These are phyloP conservation scores for Corynascus novoguineensis DNA, from an alignment of 495 filamentous ascomycete genomes.

Conservation along the genomic window DNA sequence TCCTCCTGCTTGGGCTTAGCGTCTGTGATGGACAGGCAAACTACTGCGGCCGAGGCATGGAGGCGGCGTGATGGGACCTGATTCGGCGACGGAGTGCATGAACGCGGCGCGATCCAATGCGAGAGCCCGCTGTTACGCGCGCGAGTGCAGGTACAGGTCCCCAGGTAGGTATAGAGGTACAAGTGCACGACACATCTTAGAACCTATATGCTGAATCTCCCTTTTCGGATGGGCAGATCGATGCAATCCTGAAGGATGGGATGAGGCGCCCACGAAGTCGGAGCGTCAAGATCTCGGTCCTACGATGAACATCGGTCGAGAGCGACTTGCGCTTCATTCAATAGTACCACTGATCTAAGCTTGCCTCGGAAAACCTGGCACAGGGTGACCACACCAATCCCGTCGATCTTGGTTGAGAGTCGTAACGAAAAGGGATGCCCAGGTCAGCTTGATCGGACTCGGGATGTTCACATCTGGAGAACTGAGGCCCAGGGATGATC, in stretches of 20 bases:
- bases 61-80: constrained; percentile 14
- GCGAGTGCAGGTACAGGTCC: too few species aligned
- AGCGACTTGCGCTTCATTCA: too few species aligned
- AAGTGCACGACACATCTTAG: too few species aligned
- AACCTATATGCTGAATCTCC: too few species aligned
- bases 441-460: neutral
- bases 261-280: too few species aligned
- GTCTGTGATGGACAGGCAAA: too few species aligned
- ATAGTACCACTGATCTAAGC: neutral
- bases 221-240: neutral
- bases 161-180: too few species aligned
- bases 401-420: constrained; percentile 1
- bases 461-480: neutral
- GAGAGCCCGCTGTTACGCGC: constrained; percentile 22
- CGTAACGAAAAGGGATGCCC: too few species aligned
- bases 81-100: constrained; percentile 20
- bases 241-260: neutral
- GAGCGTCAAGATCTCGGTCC: neutral
- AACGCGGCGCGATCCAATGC: constrained; percentile 27
- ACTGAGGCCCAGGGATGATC: neutral
- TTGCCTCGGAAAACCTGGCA: neutral
- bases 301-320: neutral
- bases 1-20: constrained; percentile 4
- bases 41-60: neutral
- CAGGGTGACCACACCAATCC: neutral